Percentiles rank a stretch among this genome's conserved stretches.
Conservation (phyloP, 306 rosid genomes). For the Mimosa pudica region DNA sequence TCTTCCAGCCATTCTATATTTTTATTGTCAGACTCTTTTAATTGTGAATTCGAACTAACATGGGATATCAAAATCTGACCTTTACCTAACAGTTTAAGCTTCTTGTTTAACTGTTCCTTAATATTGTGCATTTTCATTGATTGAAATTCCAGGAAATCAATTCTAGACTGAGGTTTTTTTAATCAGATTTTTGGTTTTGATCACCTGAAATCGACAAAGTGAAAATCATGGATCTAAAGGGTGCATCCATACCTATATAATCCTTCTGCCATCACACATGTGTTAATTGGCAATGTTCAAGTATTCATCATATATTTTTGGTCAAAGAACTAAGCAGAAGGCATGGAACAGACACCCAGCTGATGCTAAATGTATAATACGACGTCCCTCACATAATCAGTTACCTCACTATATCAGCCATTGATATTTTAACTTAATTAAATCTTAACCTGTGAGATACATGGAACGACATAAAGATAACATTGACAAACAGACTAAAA, state of each 20-base stretch:
- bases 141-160: background rate
- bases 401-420: background rate
- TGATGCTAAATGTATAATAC: background rate
- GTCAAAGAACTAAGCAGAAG: background rate
- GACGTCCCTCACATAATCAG: background rate
- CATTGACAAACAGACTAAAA: background rate
- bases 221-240: background rate
- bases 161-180: background rate
- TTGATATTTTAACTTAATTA: background rate
- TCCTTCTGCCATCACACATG: background rate
- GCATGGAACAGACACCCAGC: background rate
- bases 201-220: background rate
- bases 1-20: background rate
- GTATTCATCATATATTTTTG: background rate
- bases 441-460: background rate
- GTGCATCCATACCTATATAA: background rate
- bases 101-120: background rate
- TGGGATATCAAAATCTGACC: conserved; percentile 25
- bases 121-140: background rate
- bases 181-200: background rate
- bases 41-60: conserved; percentile 10
- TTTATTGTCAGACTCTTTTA: background rate
- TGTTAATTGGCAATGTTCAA: background rate
- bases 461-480: background rate
- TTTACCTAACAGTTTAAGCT: background rate